Evolutionary conservation across 371 early-diverging fungal species (phyloP), one percentile per base, ranked within the genome.

Genomic region (Enterocytospora artemiae): DNA sequence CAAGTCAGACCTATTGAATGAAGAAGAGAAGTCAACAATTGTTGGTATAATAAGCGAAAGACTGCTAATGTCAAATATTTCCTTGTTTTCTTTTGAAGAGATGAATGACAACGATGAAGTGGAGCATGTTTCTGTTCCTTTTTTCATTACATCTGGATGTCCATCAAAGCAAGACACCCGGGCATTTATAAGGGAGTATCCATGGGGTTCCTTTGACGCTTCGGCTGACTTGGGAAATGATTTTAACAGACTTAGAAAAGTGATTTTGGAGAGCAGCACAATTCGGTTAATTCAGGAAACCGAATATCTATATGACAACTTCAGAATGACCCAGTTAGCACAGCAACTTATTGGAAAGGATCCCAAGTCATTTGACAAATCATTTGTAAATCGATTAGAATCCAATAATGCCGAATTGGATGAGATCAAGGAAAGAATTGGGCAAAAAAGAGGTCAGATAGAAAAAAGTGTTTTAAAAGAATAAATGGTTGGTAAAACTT

Each of bases 1-100:
- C 30, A 75, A 78, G 51, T 52, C 68, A 41, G 78, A 78, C 53
- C 55, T 68, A 31, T 50, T 75, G 16, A 61, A 59, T 20, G 60
- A 55, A 3, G 30, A 51, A 4, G 60, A 72, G 49, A 55, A 51
- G 20, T 18, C 31, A 48, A 46, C 50, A n/a, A 43, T 41, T 48
- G 58, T 61, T 37, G 54, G 55, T 22, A 41, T 32, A 16, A 48
- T 73, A 12, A 69, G 65, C 62, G 63, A 67, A 5, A 31, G 24
- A 0, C 22, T 76, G 9, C 44, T 60, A n/a, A 5, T 22, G 20
- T 60, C 63, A 24, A 37, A 37, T 27, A 68, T 76, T 16, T 22
- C 36, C 33, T 39, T 66, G 1, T 76, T 56, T 27, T 16, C 16
- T 24, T 5, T 31, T 5, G 31, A 63, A 12, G 55, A 63, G 18